Evolutionary conservation across 2,329 filamentous ascomycete species (phyloP).

Genomic region (Xylariaceae sp.): DNA sequence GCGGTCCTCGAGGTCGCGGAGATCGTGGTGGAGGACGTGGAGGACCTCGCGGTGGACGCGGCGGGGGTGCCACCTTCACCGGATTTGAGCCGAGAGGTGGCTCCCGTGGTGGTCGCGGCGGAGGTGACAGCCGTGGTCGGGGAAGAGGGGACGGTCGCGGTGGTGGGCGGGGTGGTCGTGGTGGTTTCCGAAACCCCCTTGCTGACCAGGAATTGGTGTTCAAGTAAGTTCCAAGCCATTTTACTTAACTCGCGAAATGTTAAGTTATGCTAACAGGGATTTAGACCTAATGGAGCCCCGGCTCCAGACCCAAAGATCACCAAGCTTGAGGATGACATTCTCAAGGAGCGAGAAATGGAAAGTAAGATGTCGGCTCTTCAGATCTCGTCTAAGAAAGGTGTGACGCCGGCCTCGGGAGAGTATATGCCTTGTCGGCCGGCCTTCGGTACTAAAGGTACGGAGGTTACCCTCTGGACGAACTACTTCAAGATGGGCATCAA

Average conservation of each 20-base stretch:
- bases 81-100: slow-evolving; percentile 20
- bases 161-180: slow-evolving; percentile 30
- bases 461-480: slow-evolving; percentile 56
- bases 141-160: slow-evolving; percentile 25
- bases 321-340: slow-evolving; percentile 46
- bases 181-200: too few relatives aligned
- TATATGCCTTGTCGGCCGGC: slow-evolving; percentile 52
- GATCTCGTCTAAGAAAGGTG: slow-evolving; percentile 21
- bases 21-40: slow-evolving; percentile 31
- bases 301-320: slow-evolving; percentile 36
- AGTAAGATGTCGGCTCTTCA: slow-evolving; percentile 43
- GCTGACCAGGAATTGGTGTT: slow-evolving; percentile 33
- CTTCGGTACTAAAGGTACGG: slow-evolving; percentile 48
- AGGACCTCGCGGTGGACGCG: slow-evolving; percentile 23
- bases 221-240: slow-evolving; percentile 30
- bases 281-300: slow-evolving; percentile 23
- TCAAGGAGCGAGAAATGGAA: slow-evolving; percentile 37
- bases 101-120: slow-evolving; percentile 12
- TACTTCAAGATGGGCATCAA: slow-evolving; percentile 52
- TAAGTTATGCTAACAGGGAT: slow-evolving; percentile 4
- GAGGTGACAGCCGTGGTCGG: slow-evolving; percentile 18
- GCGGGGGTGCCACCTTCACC: slow-evolving; percentile 23
- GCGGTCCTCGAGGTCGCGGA: slow-evolving; percentile 24
- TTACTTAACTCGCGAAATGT: not conserved
- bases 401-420: slow-evolving; percentile 10